Percentiles rank a stretch among this genome's conserved stretches.
Conservation (phyloP, 495 filamentous ascomycete genomes). For the Rusavskia elegans region DNA sequence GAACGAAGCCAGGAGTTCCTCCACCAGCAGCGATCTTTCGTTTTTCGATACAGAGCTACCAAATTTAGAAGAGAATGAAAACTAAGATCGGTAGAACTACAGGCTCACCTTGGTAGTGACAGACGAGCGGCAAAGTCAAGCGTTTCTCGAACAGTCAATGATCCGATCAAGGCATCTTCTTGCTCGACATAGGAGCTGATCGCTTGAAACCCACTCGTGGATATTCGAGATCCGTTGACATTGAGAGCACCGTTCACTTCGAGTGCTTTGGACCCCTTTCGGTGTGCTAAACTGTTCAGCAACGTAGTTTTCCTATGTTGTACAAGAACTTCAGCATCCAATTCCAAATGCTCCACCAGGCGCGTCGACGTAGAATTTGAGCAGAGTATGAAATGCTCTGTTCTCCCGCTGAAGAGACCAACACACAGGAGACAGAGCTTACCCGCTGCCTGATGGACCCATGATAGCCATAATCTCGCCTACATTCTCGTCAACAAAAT, state of each 20-base stretch:
- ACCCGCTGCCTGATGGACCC: conserved; percentile 1
- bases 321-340: too few relatives aligned
- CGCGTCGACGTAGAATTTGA: too few relatives aligned
- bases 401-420: too few relatives aligned
- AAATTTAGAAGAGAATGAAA: not conserved
- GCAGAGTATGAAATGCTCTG: too few relatives aligned
- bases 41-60: conserved; percentile 23
- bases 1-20: conserved; percentile 41
- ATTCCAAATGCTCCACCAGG: too few relatives aligned
- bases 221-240: conserved; percentile 4
- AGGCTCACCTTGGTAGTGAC: conserved; percentile 34
- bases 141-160: conserved; percentile 62
- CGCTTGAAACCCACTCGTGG: not conserved
- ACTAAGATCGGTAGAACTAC: not conserved
- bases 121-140: conserved; percentile 50
- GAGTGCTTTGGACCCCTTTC: conserved; percentile 30
- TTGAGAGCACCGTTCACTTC: not conserved
- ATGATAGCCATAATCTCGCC: conserved; percentile 2
- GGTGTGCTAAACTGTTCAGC: conserved; percentile 54
- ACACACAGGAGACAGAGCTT: too few relatives aligned
- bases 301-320: conserved; percentile 55
- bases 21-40: conserved; percentile 36
- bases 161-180: conserved; percentile 67
- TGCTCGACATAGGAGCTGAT: conserved; percentile 54
- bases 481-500: not conserved